These are phyloP conservation scores for Saccharomycopsis sp. DNA, from an alignment of 805 yeast species.

Conservation along the genomic window DNA sequence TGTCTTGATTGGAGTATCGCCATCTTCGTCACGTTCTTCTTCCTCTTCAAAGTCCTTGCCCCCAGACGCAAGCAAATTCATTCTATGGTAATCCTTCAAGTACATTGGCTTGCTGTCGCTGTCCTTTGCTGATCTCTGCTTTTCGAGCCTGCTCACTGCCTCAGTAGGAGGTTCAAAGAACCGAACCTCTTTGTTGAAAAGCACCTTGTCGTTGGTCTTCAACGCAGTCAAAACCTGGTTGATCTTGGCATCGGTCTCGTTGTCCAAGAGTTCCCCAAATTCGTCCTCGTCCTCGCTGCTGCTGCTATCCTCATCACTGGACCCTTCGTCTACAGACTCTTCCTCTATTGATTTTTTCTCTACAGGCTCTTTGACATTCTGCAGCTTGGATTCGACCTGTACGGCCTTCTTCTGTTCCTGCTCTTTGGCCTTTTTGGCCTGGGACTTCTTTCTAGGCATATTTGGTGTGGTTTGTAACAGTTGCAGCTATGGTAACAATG, in stretches of 20 bases:
- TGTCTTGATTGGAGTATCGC: conserved; percentile 43
- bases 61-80: conserved; percentile 65
- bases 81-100: conserved; percentile 88
- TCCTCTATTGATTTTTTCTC: conserved; percentile 27
- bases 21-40: conserved; percentile 33
- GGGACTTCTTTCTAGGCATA: conserved; percentile 88
- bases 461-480: not conserved
- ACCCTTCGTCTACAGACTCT: conserved; percentile 32
- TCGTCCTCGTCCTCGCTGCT: conserved; percentile 70
- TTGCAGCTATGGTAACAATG: not conserved
- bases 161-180: conserved; percentile 67
- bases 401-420: conserved; percentile 27
- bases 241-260: conserved; percentile 76
- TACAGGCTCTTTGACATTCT: conserved; percentile 26
- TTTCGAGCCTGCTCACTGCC: conserved; percentile 23
- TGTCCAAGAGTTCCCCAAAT: conserved; percentile 79
- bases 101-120: conserved; percentile 67
- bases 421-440: conserved; percentile 62
- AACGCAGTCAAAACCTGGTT: conserved; percentile 64
- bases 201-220: conserved; percentile 52
- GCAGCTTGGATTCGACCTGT: conserved; percentile 18
- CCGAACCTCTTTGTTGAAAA: conserved; percentile 62
- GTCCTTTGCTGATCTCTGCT: conserved; percentile 21
- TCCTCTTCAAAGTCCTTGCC: conserved; percentile 44
- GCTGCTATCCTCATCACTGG: conserved; percentile 27